phyloP scores from a whole-genome alignment of 2,329 filamentous ascomycete species.

The Pezicula rhizophila region DNA sequence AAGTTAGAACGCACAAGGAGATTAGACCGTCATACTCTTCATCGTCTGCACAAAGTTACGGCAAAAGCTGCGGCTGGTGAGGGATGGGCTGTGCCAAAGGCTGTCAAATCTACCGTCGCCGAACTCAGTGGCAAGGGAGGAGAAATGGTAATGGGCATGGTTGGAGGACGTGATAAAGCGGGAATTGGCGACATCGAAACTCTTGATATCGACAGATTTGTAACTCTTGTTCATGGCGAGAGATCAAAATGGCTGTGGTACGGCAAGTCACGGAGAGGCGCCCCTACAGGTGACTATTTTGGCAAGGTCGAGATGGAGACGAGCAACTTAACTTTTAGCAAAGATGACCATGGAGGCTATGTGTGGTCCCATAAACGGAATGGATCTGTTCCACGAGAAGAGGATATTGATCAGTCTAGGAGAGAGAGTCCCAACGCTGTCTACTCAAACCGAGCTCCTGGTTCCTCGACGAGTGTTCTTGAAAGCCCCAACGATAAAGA shows the following conservation, averaged over 20 bases:
- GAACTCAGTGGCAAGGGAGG: constrained; percentile 91
- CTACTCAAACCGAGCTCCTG: constrained; percentile 38
- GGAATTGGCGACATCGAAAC: constrained; percentile 92
- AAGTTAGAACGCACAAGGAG: constrained; percentile 73
- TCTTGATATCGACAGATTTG: constrained; percentile 77
- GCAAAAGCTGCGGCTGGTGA: constrained; percentile 86
- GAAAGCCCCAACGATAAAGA: constrained; percentile 52
- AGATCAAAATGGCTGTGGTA: constrained; percentile 91
- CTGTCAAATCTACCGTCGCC: constrained; percentile 90
- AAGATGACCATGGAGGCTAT: constrained; percentile 46
- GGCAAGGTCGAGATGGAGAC: constrained; percentile 42
- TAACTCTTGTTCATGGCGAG: constrained; percentile 72
- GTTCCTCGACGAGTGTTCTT: constrained; percentile 39
- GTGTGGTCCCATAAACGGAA: constrained; percentile 41
- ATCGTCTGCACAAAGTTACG: constrained; percentile 74
- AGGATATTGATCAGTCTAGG: constrained; percentile 36
- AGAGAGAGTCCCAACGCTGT: constrained; percentile 36
- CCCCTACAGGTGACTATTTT: constrained; percentile 35
- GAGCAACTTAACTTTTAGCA: constrained; percentile 44
- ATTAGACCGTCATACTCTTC: constrained; percentile 76
- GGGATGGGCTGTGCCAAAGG: constrained; percentile 85
- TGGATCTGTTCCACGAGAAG: constrained; percentile 47
- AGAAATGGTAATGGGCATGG: constrained; percentile 93
- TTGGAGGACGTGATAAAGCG: constrained; percentile 74
- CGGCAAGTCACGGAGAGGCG: constrained; percentile 71